Conservation (phyloP, 768 basidiomycete species). For the Infundibulicybe gibba region DNA sequence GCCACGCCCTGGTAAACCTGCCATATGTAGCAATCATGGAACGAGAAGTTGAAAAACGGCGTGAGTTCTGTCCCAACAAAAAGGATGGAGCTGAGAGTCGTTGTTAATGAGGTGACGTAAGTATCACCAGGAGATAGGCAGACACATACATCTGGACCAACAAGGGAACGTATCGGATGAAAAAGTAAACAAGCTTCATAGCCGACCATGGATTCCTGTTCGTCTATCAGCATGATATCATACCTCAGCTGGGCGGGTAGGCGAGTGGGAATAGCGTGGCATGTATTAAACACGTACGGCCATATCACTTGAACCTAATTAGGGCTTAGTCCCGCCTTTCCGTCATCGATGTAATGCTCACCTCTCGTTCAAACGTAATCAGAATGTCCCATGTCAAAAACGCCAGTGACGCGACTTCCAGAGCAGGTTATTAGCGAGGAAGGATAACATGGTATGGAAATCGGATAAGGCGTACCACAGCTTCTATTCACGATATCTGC, state of each 20-base stretch:
- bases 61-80: slow-evolving; percentile 31
- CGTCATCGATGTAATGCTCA: slow-evolving; percentile 10
- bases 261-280: neutral
- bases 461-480: no score
- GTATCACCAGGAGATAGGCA: neutral
- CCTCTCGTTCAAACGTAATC: slow-evolving; percentile 37
- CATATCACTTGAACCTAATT: slow-evolving; percentile 33
- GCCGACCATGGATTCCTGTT: slow-evolving; percentile 24
- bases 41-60: slow-evolving; percentile 30
- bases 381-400: slow-evolving; percentile 39
- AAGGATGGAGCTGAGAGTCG: slow-evolving; percentile 22
- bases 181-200: slow-evolving; percentile 32
- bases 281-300: slow-evolving; percentile 25
- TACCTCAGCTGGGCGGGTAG: neutral
- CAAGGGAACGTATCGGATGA: slow-evolving; percentile 33
- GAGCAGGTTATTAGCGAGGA: neutral
- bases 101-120: neutral
- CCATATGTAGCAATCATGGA: slow-evolving; percentile 40
- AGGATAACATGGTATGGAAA: no score
- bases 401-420: slow-evolving; percentile 28
- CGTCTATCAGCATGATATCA: neutral
- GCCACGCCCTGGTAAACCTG: slow-evolving; percentile 37
- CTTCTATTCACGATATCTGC: no score
- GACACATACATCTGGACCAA: slow-evolving; percentile 29
- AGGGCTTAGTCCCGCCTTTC: neutral